Evolutionary conservation across 2,329 filamentous ascomycete species (phyloP).

Genomic region (Colletotrichum sp.): DNA sequence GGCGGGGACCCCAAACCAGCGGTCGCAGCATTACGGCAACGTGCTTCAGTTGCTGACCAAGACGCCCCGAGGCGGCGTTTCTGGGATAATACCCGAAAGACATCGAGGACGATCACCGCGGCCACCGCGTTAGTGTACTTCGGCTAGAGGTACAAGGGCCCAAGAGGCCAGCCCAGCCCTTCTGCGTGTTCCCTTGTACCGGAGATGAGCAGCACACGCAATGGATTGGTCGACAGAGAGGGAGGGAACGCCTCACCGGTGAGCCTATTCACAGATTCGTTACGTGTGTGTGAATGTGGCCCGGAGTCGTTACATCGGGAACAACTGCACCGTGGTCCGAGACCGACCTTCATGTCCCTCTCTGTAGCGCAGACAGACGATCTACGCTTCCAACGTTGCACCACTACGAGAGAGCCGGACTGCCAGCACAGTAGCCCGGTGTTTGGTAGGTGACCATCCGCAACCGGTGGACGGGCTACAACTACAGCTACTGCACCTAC

Average conservation of each 20-base stretch:
- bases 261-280: background rate
- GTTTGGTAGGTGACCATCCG: background rate
- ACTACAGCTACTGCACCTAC: background rate
- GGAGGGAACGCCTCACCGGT: background rate
- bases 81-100: slow-evolving; percentile 10
- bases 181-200: background rate
- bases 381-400: background rate
- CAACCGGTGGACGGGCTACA: background rate
- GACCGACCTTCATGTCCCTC: background rate
- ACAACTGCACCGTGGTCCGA: background rate
- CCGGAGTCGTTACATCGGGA: background rate
- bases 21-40: slow-evolving; percentile 1
- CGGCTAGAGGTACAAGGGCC: slow-evolving; percentile 1
- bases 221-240: background rate
- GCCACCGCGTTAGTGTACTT: slow-evolving; percentile 7
- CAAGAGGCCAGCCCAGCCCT: background rate
- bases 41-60: slow-evolving; percentile 6
- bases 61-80: slow-evolving; percentile 4
- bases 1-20: background rate
- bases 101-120: slow-evolving; percentile 6
- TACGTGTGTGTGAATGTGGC: background rate
- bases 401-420: background rate
- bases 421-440: background rate
- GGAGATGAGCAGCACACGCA: background rate
- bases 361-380: background rate